Percentiles rank a stretch among this genome's conserved stretches.
These are phyloP conservation scores for Solanum sparsipilum DNA, from an alignment of 257 asterid species.

Conservation along the genomic window DNA sequence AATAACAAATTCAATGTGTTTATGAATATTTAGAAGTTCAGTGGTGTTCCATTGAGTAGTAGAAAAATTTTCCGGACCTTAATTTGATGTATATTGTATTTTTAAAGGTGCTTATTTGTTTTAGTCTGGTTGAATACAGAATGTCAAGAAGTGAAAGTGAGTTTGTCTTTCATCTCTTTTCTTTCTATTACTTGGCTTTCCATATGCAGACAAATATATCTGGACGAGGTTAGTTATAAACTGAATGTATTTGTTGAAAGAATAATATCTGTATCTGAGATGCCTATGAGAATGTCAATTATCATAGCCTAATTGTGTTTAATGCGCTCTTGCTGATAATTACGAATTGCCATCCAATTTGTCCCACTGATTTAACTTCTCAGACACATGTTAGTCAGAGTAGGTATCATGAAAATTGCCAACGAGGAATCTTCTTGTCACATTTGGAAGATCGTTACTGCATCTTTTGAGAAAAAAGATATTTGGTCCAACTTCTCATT, in stretches of 20 bases:
- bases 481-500: constrained; percentile 21
- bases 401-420: constrained; percentile 28
- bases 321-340: constrained; percentile 9
- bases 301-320: background rate
- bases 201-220: background rate
- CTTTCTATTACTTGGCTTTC: background rate
- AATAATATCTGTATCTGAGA: background rate
- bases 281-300: background rate
- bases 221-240: background rate
- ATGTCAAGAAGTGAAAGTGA: background rate
- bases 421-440: constrained; percentile 45
- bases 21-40: background rate
- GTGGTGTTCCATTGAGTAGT: background rate
- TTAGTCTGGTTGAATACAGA: background rate
- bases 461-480: constrained; percentile 26
- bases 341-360: constrained; percentile 14
- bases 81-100: background rate
- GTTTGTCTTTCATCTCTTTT: background rate
- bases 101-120: background rate
- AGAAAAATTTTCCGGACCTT: background rate
- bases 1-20: background rate
- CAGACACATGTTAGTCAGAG: constrained; percentile 11
- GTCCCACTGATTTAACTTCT: constrained; percentile 20
- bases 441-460: constrained; percentile 25
- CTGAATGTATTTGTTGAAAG: background rate